Evolutionary conservation across 2,329 filamentous ascomycete species (phyloP).

Genomic region (Colletotrichum sp.): DNA sequence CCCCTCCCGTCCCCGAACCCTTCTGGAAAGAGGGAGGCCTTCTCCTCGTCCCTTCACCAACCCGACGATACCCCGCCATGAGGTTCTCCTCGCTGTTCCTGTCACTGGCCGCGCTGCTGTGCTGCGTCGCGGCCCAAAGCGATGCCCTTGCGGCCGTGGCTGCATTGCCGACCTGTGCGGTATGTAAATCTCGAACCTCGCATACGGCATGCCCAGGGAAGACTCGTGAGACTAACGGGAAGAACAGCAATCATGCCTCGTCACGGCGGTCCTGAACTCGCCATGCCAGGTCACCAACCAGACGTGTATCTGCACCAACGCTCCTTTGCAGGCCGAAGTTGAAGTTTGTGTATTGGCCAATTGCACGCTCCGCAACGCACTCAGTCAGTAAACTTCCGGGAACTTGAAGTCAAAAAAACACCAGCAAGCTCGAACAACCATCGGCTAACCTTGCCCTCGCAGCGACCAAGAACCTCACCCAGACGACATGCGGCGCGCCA

Average conservation of each 20-base stretch:
- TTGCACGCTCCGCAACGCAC: slow-evolving; percentile 34
- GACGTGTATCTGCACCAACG: slow-evolving; percentile 35
- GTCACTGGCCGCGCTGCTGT: slow-evolving; percentile 6
- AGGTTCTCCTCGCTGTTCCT: slow-evolving; percentile 10
- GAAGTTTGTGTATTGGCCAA: slow-evolving; percentile 29
- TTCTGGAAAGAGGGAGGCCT: background rate
- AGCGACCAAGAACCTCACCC: slow-evolving; percentile 23
- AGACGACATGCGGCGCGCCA: slow-evolving; percentile 30
- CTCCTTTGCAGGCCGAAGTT: slow-evolving; percentile 26
- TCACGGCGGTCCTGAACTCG: slow-evolving; percentile 26
- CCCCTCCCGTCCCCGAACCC: background rate
- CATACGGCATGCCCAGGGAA: background rate
- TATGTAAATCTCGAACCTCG: slow-evolving; percentile 21
- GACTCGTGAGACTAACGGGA: background rate
- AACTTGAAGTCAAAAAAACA: background rate
- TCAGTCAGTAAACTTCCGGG: slow-evolving; percentile 29
- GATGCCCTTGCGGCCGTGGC: slow-evolving; percentile 18
- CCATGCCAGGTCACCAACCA: slow-evolving; percentile 29
- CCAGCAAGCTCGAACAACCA: background rate
- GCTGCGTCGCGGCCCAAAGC: slow-evolving; percentile 4
- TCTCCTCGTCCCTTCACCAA: background rate
- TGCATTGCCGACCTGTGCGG: slow-evolving; percentile 34
- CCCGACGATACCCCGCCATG: background rate
- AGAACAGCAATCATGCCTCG: slow-evolving; percentile 30
- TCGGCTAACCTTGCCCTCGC: background rate